Evolutionary conservation across 1,139 yeast genomes (phyloP).

Genomic region (Arxiozyma slooffiae): DNA sequence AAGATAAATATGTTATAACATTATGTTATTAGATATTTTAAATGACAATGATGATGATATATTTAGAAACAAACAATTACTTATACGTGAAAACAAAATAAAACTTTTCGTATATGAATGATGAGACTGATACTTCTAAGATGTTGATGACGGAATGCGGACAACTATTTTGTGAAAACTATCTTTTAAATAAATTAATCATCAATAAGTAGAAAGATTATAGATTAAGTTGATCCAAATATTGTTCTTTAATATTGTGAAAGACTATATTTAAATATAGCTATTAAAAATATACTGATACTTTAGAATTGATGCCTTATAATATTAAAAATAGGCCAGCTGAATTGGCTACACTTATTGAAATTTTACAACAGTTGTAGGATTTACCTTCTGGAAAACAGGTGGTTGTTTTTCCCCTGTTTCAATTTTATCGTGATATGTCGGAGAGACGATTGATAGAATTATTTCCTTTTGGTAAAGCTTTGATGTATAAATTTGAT

Average conservation of each 20-base stretch:
- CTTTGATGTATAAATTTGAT: slow-evolving; percentile 52
- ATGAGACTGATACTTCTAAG: slow-evolving; percentile 46
- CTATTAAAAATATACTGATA: slow-evolving; percentile 7
- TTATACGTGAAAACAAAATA: slow-evolving; percentile 20
- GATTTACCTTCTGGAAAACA: slow-evolving; percentile 55
- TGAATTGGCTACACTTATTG: slow-evolving; percentile 61
- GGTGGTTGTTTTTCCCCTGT: slow-evolving; percentile 84
- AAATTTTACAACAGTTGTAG: slow-evolving; percentile 46
- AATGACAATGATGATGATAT: slow-evolving; percentile 35
- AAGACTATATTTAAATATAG: slow-evolving; percentile 19
- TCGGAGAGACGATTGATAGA: slow-evolving; percentile 49
- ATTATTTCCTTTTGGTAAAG: slow-evolving; percentile 11
- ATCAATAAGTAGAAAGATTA: slow-evolving; percentile 27
- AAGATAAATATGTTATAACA: slow-evolving; percentile 84
- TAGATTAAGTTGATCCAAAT: slow-evolving; percentile 47
- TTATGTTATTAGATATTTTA: slow-evolving; percentile 43
- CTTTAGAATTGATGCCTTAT: slow-evolving; percentile 15
- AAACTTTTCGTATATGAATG: slow-evolving; percentile 26
- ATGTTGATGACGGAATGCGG: slow-evolving; percentile 69
- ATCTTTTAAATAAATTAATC: slow-evolving; percentile 58
- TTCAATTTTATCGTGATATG: slow-evolving; percentile 71
- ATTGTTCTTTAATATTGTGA: slow-evolving; percentile 30
- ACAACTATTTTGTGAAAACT: slow-evolving; percentile 66
- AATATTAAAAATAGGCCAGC: slow-evolving; percentile 44
- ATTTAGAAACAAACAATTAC: slow-evolving; percentile 27